These are phyloP conservation scores for Huntiella decipiens DNA, from an alignment of 2,329 filamentous ascomycete genomes.

Conservation along the genomic window DNA sequence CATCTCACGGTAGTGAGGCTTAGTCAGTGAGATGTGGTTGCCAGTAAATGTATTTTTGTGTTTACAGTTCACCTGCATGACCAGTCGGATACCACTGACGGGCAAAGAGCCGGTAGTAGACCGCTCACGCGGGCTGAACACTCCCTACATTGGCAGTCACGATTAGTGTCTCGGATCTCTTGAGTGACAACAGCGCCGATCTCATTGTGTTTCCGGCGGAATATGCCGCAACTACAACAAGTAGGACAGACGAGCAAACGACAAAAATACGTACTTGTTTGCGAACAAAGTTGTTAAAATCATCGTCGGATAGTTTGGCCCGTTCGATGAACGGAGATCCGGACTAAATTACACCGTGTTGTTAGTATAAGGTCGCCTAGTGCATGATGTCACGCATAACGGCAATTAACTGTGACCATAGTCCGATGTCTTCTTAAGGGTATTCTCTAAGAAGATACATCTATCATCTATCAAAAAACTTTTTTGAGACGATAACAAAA, in stretches of 20 bases:
- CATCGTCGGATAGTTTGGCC: slow-evolving; percentile 17
- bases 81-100: slow-evolving; percentile 33
- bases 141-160: neutral
- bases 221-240: neutral
- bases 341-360: neutral
- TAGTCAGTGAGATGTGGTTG: slow-evolving; percentile 32
- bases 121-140: neutral
- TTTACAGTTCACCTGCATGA: slow-evolving; percentile 35
- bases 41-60: slow-evolving; percentile 39
- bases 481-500: neutral
- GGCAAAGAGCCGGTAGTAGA: slow-evolving; percentile 24
- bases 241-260: neutral
- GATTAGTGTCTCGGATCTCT: neutral
- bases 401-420: too few relatives aligned
- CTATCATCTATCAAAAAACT: neutral
- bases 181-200: neutral
- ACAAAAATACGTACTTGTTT: slow-evolving; percentile 23
- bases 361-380: too few relatives aligned
- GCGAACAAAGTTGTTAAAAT: slow-evolving; percentile 38
- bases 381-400: too few relatives aligned
- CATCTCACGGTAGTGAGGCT: slow-evolving; percentile 35
- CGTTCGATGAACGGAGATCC: slow-evolving; percentile 12
- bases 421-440: too few relatives aligned
- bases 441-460: neutral
- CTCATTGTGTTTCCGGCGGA: neutral